Conservation (phyloP, 2,329 filamentous ascomycete species). For the Sclerotinia minor region DNA sequence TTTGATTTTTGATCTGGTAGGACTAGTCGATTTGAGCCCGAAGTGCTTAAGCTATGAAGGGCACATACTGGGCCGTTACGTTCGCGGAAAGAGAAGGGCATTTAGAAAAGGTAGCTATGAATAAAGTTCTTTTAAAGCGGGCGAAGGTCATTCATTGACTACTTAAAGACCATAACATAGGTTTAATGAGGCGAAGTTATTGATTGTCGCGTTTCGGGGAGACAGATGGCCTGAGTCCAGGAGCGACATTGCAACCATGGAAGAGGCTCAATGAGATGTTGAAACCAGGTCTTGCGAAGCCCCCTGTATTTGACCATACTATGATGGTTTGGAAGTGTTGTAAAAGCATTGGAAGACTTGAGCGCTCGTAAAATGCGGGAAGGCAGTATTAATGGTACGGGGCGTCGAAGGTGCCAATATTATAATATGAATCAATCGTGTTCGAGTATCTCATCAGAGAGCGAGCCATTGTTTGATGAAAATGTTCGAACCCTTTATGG, state of each 20-base stretch:
- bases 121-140: conserved; percentile 55
- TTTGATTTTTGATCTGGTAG: conserved; percentile 59
- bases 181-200: not conserved
- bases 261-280: conserved; percentile 51
- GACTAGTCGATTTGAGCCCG: conserved; percentile 55
- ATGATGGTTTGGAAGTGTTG: conserved; percentile 52
- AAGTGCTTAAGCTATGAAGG: conserved; percentile 56
- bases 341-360: conserved; percentile 53
- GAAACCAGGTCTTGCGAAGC: conserved; percentile 49
- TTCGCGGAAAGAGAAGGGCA: conserved; percentile 56
- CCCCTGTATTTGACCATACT: conserved; percentile 52
- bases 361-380: conserved; percentile 53
- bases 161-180: conserved; percentile 44
- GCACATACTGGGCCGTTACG: conserved; percentile 55
- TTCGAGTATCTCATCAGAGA: not conserved
- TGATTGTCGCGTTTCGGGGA: conserved; percentile 55
- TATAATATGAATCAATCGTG: not conserved
- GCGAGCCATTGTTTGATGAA: not conserved
- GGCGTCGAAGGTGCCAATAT: conserved; percentile 9
- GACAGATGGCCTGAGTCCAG: conserved; percentile 51
- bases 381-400: conserved; percentile 53
- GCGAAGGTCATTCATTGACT: conserved; percentile 56
- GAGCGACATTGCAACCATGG: conserved; percentile 52
- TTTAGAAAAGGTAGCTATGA: conserved; percentile 57
- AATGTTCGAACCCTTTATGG: not conserved